These are phyloP conservation scores for Medicago ruthenica DNA, from an alignment of 306 rosid species.

Conservation along the genomic window DNA sequence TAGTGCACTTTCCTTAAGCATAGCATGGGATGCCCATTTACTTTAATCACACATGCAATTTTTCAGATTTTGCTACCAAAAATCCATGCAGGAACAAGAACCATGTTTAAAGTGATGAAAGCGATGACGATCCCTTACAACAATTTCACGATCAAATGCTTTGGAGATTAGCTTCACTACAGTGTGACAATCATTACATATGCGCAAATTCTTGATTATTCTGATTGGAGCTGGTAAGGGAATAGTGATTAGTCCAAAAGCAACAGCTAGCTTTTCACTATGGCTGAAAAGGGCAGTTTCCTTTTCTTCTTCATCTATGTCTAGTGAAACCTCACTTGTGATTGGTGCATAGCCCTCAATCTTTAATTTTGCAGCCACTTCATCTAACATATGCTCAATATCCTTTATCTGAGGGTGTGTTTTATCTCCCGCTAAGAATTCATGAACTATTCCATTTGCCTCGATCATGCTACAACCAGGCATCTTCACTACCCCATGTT, in stretches of 20 bases:
- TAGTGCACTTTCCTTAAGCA: constrained; percentile 60
- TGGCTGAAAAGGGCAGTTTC: constrained; percentile 70
- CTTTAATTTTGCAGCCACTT: constrained; percentile 68
- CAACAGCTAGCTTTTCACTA: constrained; percentile 84
- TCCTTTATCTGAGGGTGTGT: constrained; percentile 63
- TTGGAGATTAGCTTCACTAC: constrained; percentile 70
- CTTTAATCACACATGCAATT: constrained; percentile 4
- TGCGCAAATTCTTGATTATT: constrained; percentile 76
- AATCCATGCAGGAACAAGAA: constrained; percentile 74
- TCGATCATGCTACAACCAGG: constrained; percentile 87
- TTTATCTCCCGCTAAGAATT: constrained; percentile 79
- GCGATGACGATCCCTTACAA: constrained; percentile 81
- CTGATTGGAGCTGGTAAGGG: constrained; percentile 67
- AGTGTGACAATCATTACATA: constrained; percentile 81
- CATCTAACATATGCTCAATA: constrained; percentile 70
- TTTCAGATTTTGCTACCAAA: constrained; percentile 57
- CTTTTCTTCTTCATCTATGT: constrained; percentile 83
- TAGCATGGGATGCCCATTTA: constrained; percentile 45
- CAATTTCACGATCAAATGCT: constrained; percentile 68
- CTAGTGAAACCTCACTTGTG: constrained; percentile 72
- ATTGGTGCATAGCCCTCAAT: constrained; percentile 72
- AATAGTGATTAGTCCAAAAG: constrained; percentile 72
- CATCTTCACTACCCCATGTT: constrained; percentile 70
- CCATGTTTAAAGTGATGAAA: constrained; percentile 84
- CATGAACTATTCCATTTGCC: constrained; percentile 74